Percentiles rank a stretch among this genome's conserved stretches.
These are phyloP conservation scores for Amniculicola lignicola DNA, from an alignment of 495 filamentous ascomycete species.

Conservation along the genomic window DNA sequence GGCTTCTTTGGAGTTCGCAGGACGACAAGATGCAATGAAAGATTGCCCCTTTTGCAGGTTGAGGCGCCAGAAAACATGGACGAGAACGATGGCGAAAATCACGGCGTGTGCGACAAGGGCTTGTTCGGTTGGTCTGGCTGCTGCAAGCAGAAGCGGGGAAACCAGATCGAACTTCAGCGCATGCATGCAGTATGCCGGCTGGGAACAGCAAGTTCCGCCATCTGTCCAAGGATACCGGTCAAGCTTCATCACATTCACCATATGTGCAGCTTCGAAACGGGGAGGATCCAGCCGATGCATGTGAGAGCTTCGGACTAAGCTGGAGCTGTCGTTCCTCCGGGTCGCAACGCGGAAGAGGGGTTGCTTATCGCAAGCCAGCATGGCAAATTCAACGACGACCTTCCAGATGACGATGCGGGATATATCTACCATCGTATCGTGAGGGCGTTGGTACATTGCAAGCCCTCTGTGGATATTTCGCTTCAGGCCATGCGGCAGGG, in stretches of 20 bases:
- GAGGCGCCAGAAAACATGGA: conserved; percentile 6
- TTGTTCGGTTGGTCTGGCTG: conserved; percentile 12
- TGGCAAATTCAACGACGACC: conserved; percentile 8
- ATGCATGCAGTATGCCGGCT: neutral
- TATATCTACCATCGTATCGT: too few species aligned
- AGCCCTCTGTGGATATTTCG: neutral
- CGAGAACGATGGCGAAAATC: conserved; percentile 3
- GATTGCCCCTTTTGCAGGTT: conserved; percentile 13
- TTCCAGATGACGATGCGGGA: neutral
- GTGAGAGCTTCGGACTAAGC: neutral
- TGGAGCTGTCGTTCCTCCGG: neutral
- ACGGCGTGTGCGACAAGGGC: neutral
- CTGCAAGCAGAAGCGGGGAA: neutral
- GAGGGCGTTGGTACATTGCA: too few species aligned
- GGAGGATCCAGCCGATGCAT: neutral
- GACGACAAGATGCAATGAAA: conserved; percentile 1
- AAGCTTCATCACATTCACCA: conserved; percentile 5
- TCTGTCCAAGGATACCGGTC: neutral
- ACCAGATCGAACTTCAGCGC: neutral
- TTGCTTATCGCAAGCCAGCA: neutral
- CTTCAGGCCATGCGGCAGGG: neutral
- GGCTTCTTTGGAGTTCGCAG: neutral
- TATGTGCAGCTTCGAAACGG: conserved; percentile 1
- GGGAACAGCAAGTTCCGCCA: neutral
- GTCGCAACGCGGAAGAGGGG: neutral